A percentile compares a stretch with the other conserved stretches of the same genome.
Evolutionary conservation across 768 basidiomycete species (phyloP).

Genomic region (Mycena belliarum): DNA sequence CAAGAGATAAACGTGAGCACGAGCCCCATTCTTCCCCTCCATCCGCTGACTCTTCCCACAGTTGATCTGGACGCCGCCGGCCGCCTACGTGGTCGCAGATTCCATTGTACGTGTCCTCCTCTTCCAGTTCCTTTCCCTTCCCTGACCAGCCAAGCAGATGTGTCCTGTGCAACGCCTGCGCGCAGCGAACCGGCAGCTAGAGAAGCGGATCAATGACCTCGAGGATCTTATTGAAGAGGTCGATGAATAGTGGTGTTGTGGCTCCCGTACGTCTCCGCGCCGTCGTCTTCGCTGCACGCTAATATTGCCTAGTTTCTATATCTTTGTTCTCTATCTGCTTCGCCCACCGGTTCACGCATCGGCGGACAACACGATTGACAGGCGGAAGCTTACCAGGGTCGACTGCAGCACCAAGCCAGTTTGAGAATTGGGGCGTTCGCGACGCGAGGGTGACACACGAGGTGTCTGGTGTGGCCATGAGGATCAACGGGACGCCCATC

Average conservation of each 20-base stretch:
- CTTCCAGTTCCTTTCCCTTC: no score
- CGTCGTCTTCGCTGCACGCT: not conserved
- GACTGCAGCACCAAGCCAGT: not conserved
- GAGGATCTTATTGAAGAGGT: no score
- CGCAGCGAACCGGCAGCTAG: no score
- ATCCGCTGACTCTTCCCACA: no score
- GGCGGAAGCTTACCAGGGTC: not conserved
- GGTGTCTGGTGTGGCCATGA: not conserved
- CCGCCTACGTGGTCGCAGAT: no score
- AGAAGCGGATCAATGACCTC: no score
- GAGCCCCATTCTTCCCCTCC: no score
- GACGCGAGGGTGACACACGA: not conserved
- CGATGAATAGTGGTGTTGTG: not conserved
- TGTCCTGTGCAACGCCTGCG: no score
- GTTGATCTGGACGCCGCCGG: no score
- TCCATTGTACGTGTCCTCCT: no score
- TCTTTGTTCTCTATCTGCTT: not conserved
- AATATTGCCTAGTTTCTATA: not conserved
- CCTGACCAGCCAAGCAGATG: no score
- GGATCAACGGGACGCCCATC: slow-evolving; percentile 6
- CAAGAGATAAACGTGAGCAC: not conserved
- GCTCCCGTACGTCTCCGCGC: not conserved
- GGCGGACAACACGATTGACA: not conserved
- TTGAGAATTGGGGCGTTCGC: not conserved
- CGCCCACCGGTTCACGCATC: not conserved